phyloP scores from a whole-genome alignment of 106 monocot species.

The Dactylorhiza incarnata region DNA sequence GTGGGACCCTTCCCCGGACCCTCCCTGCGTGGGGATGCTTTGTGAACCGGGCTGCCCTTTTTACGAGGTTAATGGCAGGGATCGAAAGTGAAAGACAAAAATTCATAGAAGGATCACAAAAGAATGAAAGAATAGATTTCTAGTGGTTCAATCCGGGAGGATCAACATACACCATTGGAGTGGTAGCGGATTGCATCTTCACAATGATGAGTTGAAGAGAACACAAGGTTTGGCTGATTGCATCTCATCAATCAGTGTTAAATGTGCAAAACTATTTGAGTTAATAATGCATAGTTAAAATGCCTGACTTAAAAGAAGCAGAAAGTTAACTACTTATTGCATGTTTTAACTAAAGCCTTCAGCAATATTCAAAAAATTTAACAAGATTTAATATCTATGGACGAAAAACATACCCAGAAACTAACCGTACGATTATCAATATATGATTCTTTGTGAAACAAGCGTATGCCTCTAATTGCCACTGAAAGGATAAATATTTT shows the following conservation, averaged over 20 bases:
- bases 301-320: not conserved
- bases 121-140: not conserved
- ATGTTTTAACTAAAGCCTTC: too few species aligned
- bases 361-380: too few species aligned
- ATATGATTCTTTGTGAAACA: constrained; percentile 74
- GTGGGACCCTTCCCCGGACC: too few species aligned
- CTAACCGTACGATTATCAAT: constrained; percentile 48
- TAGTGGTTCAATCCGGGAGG: not conserved
- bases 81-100: too few species aligned
- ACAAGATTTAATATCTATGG: too few species aligned
- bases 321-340: too few species aligned
- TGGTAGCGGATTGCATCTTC: not conserved
- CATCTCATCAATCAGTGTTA: not conserved
- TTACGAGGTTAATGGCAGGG: too few species aligned
- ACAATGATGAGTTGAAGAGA: not conserved
- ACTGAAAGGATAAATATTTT: constrained; percentile 30
- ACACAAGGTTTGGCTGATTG: not conserved
- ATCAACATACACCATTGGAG: not conserved
- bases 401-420: constrained; percentile 50
- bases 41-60: too few species aligned
- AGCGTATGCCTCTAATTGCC: constrained; percentile 45
- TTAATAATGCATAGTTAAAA: not conserved
- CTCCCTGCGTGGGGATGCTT: too few species aligned
- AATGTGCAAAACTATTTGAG: not conserved
- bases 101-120: not conserved